These are phyloP conservation scores for Backusella westeae DNA, from an alignment of 192 early-diverging fungal species.

Conservation along the genomic window DNA sequence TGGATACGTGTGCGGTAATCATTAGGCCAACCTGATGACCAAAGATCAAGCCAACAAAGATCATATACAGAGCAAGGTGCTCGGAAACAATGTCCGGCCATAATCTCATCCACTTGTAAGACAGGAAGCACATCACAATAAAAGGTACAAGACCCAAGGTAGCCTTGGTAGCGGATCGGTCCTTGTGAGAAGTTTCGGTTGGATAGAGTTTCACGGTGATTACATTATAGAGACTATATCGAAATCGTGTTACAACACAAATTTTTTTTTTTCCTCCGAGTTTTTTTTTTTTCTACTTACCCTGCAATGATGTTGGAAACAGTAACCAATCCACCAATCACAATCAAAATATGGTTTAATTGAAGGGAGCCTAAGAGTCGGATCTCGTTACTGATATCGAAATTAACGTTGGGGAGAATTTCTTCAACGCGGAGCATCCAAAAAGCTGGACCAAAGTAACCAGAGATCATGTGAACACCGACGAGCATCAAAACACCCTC, in stretches of 20 bases:
- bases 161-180: constrained; percentile 49
- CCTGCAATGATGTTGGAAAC: constrained; percentile 54
- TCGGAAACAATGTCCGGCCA: constrained; percentile 64
- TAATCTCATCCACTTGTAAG: constrained; percentile 62
- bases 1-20: constrained; percentile 85
- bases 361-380: constrained; percentile 42
- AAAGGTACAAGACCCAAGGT: constrained; percentile 69
- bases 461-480: constrained; percentile 59
- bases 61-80: constrained; percentile 67
- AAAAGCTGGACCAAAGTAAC: constrained; percentile 35
- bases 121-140: constrained; percentile 43
- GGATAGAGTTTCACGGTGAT: constrained; percentile 20
- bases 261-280: neutral
- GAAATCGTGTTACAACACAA: neutral
- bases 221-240: constrained; percentile 24
- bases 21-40: constrained; percentile 83
- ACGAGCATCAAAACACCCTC: constrained; percentile 81
- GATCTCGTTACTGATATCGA: constrained; percentile 9
- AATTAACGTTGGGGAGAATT: constrained; percentile 13
- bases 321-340: constrained; percentile 44
- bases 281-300: constrained; percentile 34
- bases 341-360: constrained; percentile 54
- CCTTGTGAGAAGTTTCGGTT: constrained; percentile 42
- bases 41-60: constrained; percentile 71
- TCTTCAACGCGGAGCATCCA: constrained; percentile 18